Conservation (phyloP, 352 stramenopile species). For the Phytophthora constricta region DNA sequence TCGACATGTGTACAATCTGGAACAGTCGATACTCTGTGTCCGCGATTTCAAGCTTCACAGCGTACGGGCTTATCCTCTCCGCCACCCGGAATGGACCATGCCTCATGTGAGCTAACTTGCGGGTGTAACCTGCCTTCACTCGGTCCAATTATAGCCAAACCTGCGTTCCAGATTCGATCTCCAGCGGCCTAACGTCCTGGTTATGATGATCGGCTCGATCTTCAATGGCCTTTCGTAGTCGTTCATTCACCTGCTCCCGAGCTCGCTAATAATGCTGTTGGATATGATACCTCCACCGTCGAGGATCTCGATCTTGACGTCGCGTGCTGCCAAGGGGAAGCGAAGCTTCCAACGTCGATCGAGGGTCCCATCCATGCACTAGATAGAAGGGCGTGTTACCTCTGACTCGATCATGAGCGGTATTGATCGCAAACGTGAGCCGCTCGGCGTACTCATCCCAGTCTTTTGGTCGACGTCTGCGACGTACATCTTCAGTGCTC, state of each 20-base stretch:
- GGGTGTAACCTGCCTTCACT: background rate
- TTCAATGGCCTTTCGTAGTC: background rate
- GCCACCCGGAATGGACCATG: constrained; percentile 34
- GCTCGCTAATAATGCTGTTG: constrained; percentile 9
- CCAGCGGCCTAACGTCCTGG: background rate
- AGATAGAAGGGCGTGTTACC: constrained; percentile 13
- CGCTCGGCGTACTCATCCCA: constrained; percentile 37
- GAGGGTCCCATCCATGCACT: constrained; percentile 14
- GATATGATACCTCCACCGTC: constrained; percentile 7
- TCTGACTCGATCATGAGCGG: constrained; percentile 10
- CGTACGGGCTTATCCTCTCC: constrained; percentile 16
- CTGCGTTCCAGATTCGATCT: constrained; percentile 1
- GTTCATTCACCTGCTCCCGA: background rate
- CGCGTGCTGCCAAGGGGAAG: constrained; percentile 5
- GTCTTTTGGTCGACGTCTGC: constrained; percentile 19
- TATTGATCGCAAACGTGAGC: constrained; percentile 32
- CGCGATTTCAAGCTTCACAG: constrained; percentile 7
- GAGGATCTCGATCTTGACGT: background rate
- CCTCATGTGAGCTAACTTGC: constrained; percentile 36
- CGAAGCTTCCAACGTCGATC: constrained; percentile 21
- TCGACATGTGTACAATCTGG: constrained; percentile 31
- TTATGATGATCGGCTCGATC: constrained; percentile 8
- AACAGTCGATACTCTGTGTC: constrained; percentile 22
- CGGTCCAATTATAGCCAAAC: constrained; percentile 16
- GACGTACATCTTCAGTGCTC: too few relatives aligned